Conservation (phyloP, 371 early-diverging fungal species). For the Syncephalastrum racemosum region DNA sequence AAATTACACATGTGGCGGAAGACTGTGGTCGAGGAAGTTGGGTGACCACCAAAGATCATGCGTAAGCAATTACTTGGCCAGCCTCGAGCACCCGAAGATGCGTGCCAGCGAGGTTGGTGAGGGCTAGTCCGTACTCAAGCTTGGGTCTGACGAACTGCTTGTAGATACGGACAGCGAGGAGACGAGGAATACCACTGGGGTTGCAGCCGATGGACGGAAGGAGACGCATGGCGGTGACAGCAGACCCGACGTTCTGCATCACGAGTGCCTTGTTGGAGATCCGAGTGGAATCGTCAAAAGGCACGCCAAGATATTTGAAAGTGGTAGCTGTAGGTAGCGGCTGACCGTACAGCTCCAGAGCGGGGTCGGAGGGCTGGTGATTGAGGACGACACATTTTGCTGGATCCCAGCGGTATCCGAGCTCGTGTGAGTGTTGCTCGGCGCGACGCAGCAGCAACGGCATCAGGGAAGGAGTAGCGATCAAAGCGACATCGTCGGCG, state of each 20-base stretch:
- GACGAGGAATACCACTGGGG: slow-evolving; percentile 5
- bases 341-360: slow-evolving; percentile 6
- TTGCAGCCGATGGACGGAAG: slow-evolving; percentile 11
- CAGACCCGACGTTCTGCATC: neutral
- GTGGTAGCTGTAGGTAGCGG: slow-evolving; percentile 2
- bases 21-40: slow-evolving; percentile 14
- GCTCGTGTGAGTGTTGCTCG: slow-evolving; percentile 9
- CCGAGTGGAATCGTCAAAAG: neutral
- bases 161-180: slow-evolving; percentile 7
- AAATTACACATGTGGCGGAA: slow-evolving; percentile 19
- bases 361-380: neutral
- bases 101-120: neutral
- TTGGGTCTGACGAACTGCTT: slow-evolving; percentile 6
- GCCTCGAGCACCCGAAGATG: neutral
- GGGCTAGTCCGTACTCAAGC: slow-evolving; percentile 13
- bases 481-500: slow-evolving; percentile 33
- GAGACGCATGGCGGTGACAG: slow-evolving; percentile 6
- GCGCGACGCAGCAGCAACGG: slow-evolving; percentile 1
- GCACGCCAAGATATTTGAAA: slow-evolving; percentile 16
- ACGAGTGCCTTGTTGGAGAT: slow-evolving; percentile 3
- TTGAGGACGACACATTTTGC: slow-evolving; percentile 25
- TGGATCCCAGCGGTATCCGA: slow-evolving; percentile 30
- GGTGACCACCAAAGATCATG: slow-evolving; percentile 14
- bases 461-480: slow-evolving; percentile 14
- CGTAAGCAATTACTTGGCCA: slow-evolving; percentile 17